Conservation (phyloP, 2,329 filamentous ascomycete genomes). For the Aspergillus neoniger region DNA sequence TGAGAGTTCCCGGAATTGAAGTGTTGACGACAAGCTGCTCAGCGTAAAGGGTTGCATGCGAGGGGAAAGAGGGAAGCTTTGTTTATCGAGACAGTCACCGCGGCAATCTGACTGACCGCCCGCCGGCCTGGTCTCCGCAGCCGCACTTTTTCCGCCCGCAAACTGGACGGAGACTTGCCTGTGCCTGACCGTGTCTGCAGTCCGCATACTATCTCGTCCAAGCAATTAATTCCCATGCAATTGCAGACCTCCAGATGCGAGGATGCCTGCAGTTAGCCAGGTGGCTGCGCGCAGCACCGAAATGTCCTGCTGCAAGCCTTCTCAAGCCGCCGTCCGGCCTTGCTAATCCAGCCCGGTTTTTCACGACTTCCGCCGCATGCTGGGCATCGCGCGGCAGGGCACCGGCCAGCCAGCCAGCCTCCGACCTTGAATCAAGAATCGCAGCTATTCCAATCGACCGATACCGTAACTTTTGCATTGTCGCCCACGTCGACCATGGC, state of each 20-base stretch:
- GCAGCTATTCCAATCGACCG: slow-evolving; percentile 54
- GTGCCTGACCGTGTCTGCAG: background rate
- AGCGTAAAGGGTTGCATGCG: background rate
- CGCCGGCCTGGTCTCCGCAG: slow-evolving; percentile 39
- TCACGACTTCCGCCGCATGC: slow-evolving; percentile 32
- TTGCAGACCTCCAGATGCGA: slow-evolving; percentile 46
- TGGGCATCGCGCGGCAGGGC: slow-evolving; percentile 23
- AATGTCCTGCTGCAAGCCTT: slow-evolving; percentile 33
- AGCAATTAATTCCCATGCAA: slow-evolving; percentile 31
- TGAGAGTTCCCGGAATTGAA: slow-evolving; percentile 10
- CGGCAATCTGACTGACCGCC: slow-evolving; percentile 35
- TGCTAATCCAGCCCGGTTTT: slow-evolving; percentile 30
- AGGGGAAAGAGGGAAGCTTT: slow-evolving; percentile 25
- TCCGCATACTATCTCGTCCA: background rate
- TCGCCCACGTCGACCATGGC: slow-evolving; percentile 97
- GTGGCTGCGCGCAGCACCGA: slow-evolving; percentile 47
- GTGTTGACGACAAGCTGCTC: background rate
- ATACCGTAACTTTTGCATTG: slow-evolving; percentile 94
- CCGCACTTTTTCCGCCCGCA: slow-evolving; percentile 22
- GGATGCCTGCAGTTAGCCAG: slow-evolving; percentile 50
- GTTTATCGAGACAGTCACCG: slow-evolving; percentile 34
- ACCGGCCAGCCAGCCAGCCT: slow-evolving; percentile 28
- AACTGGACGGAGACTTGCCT: slow-evolving; percentile 1
- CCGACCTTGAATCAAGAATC: slow-evolving; percentile 62
- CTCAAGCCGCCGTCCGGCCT: slow-evolving; percentile 30